These are phyloP conservation scores for Rehmannia glutinosa DNA, from an alignment of 257 asterid species.

Conservation along the genomic window DNA sequence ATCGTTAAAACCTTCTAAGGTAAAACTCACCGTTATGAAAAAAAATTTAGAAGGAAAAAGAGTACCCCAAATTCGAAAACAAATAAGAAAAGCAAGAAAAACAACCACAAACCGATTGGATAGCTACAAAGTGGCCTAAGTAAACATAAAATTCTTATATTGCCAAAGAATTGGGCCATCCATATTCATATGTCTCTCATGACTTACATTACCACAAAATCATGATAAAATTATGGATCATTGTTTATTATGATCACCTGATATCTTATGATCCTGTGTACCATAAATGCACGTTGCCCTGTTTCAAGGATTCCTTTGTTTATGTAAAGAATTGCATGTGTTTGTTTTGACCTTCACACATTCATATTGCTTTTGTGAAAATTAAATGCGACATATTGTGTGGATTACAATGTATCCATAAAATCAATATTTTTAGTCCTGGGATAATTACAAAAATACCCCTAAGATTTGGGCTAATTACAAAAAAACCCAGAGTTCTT, in stretches of 20 bases:
- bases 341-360: background rate
- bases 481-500: too few species aligned
- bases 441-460: too few species aligned
- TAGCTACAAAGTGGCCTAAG: too few species aligned
- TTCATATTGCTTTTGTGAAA: background rate
- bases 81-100: too few species aligned
- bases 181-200: background rate
- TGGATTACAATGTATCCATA: too few species aligned
- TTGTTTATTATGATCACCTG: background rate
- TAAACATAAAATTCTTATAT: background rate
- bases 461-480: too few species aligned
- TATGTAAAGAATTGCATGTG: background rate
- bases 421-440: too few species aligned
- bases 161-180: background rate
- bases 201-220: background rate
- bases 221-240: background rate
- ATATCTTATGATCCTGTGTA: background rate
- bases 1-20: too few species aligned
- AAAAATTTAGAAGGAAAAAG: too few species aligned
- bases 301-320: background rate
- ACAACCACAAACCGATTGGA: too few species aligned
- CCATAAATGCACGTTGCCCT: background rate
- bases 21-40: too few species aligned
- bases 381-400: background rate
- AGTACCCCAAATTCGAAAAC: too few species aligned